Evolutionary conservation across 2,329 filamentous ascomycete genomes (phyloP), one percentile per base, ranked within the genome.

Genomic region (Colletotrichum musicola): DNA sequence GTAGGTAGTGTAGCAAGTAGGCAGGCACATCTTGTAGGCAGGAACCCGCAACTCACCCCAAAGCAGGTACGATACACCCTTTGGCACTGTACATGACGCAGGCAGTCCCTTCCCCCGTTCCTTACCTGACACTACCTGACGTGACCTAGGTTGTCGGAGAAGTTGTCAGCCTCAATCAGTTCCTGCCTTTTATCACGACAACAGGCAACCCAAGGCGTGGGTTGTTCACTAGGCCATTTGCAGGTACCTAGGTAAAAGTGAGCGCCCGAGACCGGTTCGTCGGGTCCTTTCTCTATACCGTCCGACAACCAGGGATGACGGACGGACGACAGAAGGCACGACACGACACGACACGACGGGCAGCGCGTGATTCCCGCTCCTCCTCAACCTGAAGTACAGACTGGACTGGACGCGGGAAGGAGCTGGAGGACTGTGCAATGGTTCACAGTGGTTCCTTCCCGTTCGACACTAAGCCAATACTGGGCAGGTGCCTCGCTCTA

Each of bases 391-490:
- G 14, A 46, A 9, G 42, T 58, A n/a, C 40, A 12, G 25, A 14
- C 20, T 27, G n/a, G 38, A 38, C 10, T 25, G n/a, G 38, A 20
- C 10, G n/a, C 16, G n/a, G 22, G 25, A 51, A 25, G 9, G 12
- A 18, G n/a, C 9, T 25, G 22, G 35, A 44, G 9, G 9, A 40
- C 14, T 38, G 47, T 22, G 53, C 30, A 14, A 54, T 7, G 13
- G 22, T 57, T n/a, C 30, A 46, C 20, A 14, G 18, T 38, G 22
- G 16, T 56, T 42, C 30, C 38, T 57, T 64, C 51, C 60, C 51
- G 30, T 64, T 62, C 38, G 59, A 18, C 60, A 64, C 46, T 58
- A 63, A 40, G 20, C 60, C 60, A 16, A 42, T 35, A 22, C 40
- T 25, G 54, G 60, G 40, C 30, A 54, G 30, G 27, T 30, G 9